These are phyloP conservation scores for Pouteria campechiana DNA, from an alignment of 179 eudicot genomes.

Conservation along the genomic window DNA sequence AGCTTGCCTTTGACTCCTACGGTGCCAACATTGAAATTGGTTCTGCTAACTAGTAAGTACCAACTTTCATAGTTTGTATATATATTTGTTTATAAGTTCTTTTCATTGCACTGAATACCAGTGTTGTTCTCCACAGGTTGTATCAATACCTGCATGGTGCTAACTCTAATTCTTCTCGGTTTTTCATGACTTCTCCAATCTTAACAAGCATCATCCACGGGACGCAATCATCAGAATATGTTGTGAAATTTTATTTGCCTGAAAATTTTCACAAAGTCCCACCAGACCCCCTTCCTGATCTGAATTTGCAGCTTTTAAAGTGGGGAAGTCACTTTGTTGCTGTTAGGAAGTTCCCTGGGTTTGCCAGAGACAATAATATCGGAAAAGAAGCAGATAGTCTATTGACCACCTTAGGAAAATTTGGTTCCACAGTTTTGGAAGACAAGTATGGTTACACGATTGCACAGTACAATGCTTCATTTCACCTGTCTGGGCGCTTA, in stretches of 20 bases:
- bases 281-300: conserved; percentile 12
- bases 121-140: conserved; percentile 7
- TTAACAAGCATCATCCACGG: no score
- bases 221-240: no score
- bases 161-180: conserved; percentile 7
- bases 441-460: conserved; percentile 4
- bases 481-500: conserved; percentile 7
- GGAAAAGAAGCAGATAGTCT: conserved; percentile 5
- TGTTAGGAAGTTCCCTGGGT: conserved; percentile 12
- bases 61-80: no score
- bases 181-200: conserved; percentile 10
- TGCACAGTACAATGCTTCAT: conserved; percentile 16
- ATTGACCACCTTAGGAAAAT: neutral
- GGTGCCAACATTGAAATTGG: no score
- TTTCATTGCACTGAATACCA: no score
- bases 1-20: no score
- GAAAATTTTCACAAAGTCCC: neutral
- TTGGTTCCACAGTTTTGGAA: neutral
- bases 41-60: no score
- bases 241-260: conserved; percentile 9
- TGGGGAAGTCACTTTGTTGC: conserved; percentile 11
- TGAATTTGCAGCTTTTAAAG: conserved; percentile 4
- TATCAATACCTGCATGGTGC: conserved; percentile 19
- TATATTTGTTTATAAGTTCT: no score
- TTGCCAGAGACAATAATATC: conserved; percentile 13